phyloP scores from a whole-genome alignment of 306 rosid species.

The Rubus idaeus region DNA sequence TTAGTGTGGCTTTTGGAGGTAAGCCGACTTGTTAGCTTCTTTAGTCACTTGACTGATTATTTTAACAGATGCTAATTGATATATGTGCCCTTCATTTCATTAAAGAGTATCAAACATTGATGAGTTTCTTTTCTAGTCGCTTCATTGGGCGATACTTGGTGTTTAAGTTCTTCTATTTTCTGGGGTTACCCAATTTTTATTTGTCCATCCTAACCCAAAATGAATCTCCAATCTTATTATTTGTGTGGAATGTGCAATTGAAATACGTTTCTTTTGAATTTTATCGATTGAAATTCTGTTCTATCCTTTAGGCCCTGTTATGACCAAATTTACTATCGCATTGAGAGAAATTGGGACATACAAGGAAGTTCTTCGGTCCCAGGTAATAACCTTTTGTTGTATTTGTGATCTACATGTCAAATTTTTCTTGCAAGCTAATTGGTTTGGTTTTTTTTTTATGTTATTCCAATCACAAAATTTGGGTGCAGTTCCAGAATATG shows the following conservation, averaged over 20 bases:
- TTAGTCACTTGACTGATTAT: not conserved
- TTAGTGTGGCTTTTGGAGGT: constrained; percentile 99
- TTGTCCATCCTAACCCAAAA: constrained; percentile 3
- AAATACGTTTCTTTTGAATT: constrained; percentile 19
- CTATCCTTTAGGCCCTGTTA: constrained; percentile 77
- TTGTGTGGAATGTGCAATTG: constrained; percentile 15
- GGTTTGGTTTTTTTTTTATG: not conserved
- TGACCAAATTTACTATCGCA: constrained; percentile 98
- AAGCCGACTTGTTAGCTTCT: constrained; percentile 17
- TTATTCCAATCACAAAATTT: not conserved
- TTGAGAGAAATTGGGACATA: constrained; percentile 98
- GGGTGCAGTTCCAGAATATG: not conserved
- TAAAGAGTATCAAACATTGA: not conserved
- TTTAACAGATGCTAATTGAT: not conserved
- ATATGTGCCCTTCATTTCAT: not conserved
- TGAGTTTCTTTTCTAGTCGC: constrained; percentile 4
- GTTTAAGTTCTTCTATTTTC: not conserved
- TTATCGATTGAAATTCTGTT: constrained; percentile 28
- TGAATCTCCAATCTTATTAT: not conserved
- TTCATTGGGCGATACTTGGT: constrained; percentile 3
- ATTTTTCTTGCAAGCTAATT: constrained; percentile 1
- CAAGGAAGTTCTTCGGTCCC: constrained; percentile 99
- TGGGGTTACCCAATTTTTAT: not conserved
- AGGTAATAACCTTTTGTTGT: constrained; percentile 46
- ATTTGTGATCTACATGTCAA: not conserved